These are phyloP conservation scores for Balamuthia mandrillaris DNA, from an alignment of 208 protist genomes.

Conservation along the genomic window DNA sequence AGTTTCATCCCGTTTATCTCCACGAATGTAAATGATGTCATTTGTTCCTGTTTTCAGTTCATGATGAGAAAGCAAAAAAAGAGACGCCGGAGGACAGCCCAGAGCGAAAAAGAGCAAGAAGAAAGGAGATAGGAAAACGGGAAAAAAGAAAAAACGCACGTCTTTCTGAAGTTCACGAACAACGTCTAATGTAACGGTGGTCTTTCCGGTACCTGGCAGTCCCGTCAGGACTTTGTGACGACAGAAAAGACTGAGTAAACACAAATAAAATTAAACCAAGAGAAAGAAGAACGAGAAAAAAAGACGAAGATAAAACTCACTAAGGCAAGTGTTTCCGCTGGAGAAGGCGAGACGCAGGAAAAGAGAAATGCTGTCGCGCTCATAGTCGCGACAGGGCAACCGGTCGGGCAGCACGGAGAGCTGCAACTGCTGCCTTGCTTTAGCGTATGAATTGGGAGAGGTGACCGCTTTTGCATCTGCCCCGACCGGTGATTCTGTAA, in stretches of 20 bases:
- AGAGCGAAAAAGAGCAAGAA: not conserved
- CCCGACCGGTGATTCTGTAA: not conserved
- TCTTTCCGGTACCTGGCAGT: slow-evolving; percentile 72
- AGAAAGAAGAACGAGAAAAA: not conserved
- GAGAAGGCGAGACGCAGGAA: not conserved
- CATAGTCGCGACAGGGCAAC: slow-evolving; percentile 34
- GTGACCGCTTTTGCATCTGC: not conserved
- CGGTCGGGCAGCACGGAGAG: slow-evolving; percentile 24
- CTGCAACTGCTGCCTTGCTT: slow-evolving; percentile 9
- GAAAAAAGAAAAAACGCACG: not conserved
- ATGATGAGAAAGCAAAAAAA: not conserved
- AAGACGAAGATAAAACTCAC: not conserved
- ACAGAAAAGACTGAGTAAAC: not conserved
- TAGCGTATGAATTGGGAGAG: not conserved
- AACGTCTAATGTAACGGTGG: slow-evolving; percentile 63
- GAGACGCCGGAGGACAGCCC: not conserved
- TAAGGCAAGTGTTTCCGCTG: not conserved
- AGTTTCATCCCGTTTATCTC: slow-evolving; percentile 70
- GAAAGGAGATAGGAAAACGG: not conserved
- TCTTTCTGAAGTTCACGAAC: slow-evolving; percentile 39
- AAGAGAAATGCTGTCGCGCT: not conserved
- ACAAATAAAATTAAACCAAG: not conserved
- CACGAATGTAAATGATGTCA: slow-evolving; percentile 55
- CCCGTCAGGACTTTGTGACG: slow-evolving; percentile 53
- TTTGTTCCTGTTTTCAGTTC: not conserved